A percentile compares a stretch with the other conserved stretches of the same genome.
Conservation (phyloP, 257 asterid species). For the Petrea volubilis region DNA sequence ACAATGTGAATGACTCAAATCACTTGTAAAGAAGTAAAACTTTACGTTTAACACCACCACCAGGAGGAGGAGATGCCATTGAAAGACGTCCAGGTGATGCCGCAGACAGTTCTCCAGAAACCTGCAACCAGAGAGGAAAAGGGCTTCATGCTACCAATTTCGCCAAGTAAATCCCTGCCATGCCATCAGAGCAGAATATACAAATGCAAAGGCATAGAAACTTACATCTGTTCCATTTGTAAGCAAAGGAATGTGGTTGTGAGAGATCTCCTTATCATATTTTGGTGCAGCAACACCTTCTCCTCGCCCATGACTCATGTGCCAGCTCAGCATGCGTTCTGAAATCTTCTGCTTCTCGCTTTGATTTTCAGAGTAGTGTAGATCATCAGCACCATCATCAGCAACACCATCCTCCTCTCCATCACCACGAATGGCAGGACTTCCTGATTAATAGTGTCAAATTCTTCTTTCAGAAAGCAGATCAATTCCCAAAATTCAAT, state of each 20-base stretch:
- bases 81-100: conserved; percentile 98
- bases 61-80: conserved; percentile 93
- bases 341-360: conserved; percentile 77
- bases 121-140: conserved; percentile 41
- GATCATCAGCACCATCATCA: conserved; percentile 57
- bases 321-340: conserved; percentile 98
- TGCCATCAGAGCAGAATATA: not conserved
- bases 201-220: conserved; percentile 18
- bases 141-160: conserved; percentile 8
- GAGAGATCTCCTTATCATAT: conserved; percentile 91
- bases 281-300: conserved; percentile 73
- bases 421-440: conserved; percentile 88
- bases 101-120: conserved; percentile 96
- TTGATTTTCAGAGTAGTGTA: conserved; percentile 58
- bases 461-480: conserved; percentile 21
- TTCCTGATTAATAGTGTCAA: conserved; percentile 52
- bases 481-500: conserved; percentile 4
- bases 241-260: conserved; percentile 87
- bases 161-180: not conserved
- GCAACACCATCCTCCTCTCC: conserved; percentile 63
- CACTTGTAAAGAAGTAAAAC: conserved; percentile 41
- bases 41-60: conserved; percentile 69
- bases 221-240: conserved; percentile 96
- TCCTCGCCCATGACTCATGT: conserved; percentile 68
- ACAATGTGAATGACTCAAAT: conserved; percentile 34